phyloP scores from a whole-genome alignment of 148 eudicot genomes.

The Rhododendron griersonianum region DNA sequence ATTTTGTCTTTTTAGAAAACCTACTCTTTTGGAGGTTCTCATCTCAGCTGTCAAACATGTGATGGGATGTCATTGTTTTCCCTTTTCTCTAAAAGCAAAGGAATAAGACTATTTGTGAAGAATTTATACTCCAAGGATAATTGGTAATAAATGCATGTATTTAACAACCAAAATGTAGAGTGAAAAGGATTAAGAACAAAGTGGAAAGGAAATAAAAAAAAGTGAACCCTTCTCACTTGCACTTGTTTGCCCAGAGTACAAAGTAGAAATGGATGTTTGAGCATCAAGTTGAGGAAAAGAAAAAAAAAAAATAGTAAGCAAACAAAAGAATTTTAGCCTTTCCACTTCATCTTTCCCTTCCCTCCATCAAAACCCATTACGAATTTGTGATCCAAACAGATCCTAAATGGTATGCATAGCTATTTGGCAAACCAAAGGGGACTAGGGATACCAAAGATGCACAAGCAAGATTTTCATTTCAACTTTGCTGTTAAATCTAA shows the following conservation, averaged over 20 bases:
- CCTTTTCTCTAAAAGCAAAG: neutral
- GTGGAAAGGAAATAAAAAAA: neutral
- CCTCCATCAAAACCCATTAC: neutral
- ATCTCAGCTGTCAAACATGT: neutral
- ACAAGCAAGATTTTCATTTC: neutral
- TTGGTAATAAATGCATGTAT: neutral
- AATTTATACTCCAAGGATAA: neutral
- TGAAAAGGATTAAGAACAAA: neutral
- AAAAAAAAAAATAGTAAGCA: neutral
- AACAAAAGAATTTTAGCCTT: neutral
- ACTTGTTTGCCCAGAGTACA: neutral
- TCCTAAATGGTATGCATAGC: neutral
- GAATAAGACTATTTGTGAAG: neutral
- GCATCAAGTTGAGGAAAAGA: neutral
- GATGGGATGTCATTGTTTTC: neutral
- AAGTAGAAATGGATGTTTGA: neutral
- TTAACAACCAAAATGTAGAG: neutral
- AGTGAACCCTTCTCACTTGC: neutral
- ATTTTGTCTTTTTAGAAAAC: neutral
- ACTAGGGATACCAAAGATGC: neutral
- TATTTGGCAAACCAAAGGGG: neutral
- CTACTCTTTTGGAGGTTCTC: neutral
- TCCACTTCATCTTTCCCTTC: neutral
- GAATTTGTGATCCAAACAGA: neutral
- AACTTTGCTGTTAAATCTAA: neutral